Evolutionary conservation across 345 rosid species (phyloP).

Genomic region (Lumnitzera littorea): DNA sequence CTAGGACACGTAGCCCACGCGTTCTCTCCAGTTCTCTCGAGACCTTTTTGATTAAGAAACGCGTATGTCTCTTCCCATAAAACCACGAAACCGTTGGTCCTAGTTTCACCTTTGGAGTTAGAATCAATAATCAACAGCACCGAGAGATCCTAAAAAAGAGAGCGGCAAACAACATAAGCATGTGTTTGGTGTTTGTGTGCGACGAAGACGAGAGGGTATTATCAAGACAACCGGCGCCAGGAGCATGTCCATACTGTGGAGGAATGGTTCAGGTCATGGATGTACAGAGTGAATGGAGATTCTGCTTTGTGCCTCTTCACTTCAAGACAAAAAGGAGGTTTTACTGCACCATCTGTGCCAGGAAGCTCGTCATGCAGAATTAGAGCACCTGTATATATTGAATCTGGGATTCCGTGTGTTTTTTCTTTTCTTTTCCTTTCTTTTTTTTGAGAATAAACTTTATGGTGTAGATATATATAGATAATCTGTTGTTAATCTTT

Average conservation of each 20-base stretch:
- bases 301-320: conserved; percentile 76
- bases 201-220: conserved; percentile 80
- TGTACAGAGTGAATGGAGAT: conserved; percentile 68
- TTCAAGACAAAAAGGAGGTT: conserved; percentile 50
- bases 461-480: too few species aligned
- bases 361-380: conserved; percentile 39
- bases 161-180: conserved; percentile 9
- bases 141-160: background rate
- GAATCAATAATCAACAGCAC: too few species aligned
- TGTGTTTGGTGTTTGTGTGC: conserved; percentile 92
- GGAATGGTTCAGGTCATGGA: conserved; percentile 72
- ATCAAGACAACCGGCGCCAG: conserved; percentile 68
- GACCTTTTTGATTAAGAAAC: too few species aligned
- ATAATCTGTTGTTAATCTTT: too few species aligned
- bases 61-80: too few species aligned
- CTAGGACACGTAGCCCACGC: too few species aligned
- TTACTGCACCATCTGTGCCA: conserved; percentile 52
- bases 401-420: too few species aligned
- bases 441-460: too few species aligned
- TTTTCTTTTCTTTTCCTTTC: background rate
- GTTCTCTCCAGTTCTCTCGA: too few species aligned
- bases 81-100: too few species aligned
- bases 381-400: background rate
- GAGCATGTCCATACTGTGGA: conserved; percentile 90
- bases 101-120: too few species aligned